Evolutionary conservation across 2,329 filamentous ascomycete genomes (phyloP).

Genomic region (Plenodomus lindquistii): DNA sequence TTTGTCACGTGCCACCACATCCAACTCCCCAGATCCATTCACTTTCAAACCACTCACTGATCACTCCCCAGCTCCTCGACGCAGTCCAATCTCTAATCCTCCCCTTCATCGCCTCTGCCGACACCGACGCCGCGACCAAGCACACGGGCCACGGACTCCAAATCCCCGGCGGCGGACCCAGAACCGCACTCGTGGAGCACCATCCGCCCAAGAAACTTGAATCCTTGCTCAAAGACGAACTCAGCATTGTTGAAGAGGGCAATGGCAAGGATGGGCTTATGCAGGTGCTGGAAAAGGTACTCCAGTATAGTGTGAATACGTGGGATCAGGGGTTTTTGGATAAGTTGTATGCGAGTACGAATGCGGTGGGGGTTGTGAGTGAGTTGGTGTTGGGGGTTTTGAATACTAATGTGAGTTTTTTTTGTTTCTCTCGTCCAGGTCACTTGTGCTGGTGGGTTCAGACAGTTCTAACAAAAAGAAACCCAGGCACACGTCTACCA

Average conservation of each 20-base stretch:
- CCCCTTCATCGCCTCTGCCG: conserved; percentile 71
- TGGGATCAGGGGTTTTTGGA: conserved; percentile 97
- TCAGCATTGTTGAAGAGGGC: conserved; percentile 45
- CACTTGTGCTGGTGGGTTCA: too few relatives aligned
- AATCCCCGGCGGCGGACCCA: conserved; percentile 64
- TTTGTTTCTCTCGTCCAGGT: neutral
- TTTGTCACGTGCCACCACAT: neutral
- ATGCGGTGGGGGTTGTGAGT: conserved; percentile 81
- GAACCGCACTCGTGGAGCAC: conserved; percentile 50
- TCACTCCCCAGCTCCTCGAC: conserved; percentile 13
- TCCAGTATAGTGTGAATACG: conserved; percentile 93
- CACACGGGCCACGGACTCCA: conserved; percentile 59
- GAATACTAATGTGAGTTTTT: conserved; percentile 75
- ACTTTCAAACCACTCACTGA: neutral
- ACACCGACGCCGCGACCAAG: conserved; percentile 63
- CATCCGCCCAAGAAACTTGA: conserved; percentile 50
- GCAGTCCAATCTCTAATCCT: conserved; percentile 70
- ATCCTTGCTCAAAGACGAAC: conserved; percentile 38
- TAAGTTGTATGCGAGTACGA: conserved; percentile 90
- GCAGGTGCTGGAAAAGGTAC: conserved; percentile 64
- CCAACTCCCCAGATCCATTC: neutral
- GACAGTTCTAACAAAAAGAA: too few relatives aligned
- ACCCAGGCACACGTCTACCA: conserved; percentile 86
- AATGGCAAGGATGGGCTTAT: conserved; percentile 50
- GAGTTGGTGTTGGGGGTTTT: conserved; percentile 83